Percentiles rank a stretch among this genome's conserved stretches.
phyloP scores from a whole-genome alignment of 345 rosid species.

The Hevea brasiliensis region DNA sequence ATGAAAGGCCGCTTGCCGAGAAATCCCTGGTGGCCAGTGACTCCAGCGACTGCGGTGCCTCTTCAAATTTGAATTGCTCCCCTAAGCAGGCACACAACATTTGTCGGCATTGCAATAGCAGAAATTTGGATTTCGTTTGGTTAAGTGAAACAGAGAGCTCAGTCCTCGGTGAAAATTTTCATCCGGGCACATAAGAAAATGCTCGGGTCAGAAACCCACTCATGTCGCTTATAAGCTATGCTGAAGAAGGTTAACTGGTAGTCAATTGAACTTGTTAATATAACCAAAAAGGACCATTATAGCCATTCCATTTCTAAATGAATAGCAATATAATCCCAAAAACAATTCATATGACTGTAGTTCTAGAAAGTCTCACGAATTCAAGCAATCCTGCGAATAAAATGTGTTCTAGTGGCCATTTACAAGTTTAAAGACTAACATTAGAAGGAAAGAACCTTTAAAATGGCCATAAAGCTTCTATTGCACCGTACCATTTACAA shows the following conservation, averaged over 20 bases:
- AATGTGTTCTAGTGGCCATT: not conserved
- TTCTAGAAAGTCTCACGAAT: not conserved
- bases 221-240: not conserved
- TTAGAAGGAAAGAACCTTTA: not conserved
- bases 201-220: not conserved
- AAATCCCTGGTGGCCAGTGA: conserved; percentile 93
- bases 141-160: not conserved
- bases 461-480: not conserved
- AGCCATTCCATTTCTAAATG: no score
- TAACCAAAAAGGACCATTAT: not conserved
- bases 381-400: not conserved
- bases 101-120: conserved; percentile 13
- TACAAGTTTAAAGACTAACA: not conserved
- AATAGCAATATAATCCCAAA: no score
- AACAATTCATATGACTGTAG: not conserved
- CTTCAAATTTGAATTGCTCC: conserved; percentile 87
- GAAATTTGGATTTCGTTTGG: conserved; percentile 1
- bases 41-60: conserved; percentile 83
- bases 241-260: not conserved
- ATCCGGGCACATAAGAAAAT: not conserved
- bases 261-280: not conserved
- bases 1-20: conserved; percentile 83
- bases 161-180: not conserved
- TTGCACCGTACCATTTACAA: not conserved
- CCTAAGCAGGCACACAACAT: conserved; percentile 99